A percentile compares a stretch with the other conserved stretches of the same genome.
Conservation (phyloP, 108 stramenopile species). For the Nitzschia sp. region DNA sequence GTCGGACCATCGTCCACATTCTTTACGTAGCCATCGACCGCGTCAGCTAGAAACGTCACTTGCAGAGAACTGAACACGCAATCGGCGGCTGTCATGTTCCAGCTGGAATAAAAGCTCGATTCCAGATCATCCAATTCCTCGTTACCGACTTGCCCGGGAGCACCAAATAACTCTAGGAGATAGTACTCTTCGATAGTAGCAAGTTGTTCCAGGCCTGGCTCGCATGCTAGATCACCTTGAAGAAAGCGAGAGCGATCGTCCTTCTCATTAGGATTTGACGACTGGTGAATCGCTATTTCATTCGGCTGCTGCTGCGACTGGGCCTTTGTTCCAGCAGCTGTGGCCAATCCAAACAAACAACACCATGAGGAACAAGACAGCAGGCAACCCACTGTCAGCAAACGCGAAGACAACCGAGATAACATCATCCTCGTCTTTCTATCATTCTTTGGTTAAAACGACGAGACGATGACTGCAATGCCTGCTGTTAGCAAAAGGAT, state of each 20-base stretch:
- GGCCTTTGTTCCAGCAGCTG: no score
- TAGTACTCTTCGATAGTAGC: not conserved
- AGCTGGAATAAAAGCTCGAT: not conserved
- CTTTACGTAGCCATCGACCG: not conserved
- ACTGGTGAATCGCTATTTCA: no score
- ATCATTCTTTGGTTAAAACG: no score
- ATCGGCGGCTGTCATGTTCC: not conserved
- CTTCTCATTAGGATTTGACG: no score
- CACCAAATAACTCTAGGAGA: not conserved
- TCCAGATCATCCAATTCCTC: not conserved
- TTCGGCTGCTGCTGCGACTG: no score
- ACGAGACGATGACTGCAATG: no score
- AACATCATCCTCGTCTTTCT: no score
- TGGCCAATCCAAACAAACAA: no score
- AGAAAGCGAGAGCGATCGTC: not conserved
- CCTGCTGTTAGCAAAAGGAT: no score
- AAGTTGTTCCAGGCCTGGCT: not conserved
- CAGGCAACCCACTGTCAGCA: no score
- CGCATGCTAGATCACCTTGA: not conserved
- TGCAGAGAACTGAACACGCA: not conserved
- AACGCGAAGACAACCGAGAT: no score
- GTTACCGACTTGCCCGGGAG: not conserved
- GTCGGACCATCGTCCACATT: not conserved
- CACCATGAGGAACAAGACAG: no score
- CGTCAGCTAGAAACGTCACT: not conserved